Percentiles rank a stretch among this genome's conserved stretches.
Conservation (phyloP, 805 yeast genomes). For the Candida krabiensis region DNA sequence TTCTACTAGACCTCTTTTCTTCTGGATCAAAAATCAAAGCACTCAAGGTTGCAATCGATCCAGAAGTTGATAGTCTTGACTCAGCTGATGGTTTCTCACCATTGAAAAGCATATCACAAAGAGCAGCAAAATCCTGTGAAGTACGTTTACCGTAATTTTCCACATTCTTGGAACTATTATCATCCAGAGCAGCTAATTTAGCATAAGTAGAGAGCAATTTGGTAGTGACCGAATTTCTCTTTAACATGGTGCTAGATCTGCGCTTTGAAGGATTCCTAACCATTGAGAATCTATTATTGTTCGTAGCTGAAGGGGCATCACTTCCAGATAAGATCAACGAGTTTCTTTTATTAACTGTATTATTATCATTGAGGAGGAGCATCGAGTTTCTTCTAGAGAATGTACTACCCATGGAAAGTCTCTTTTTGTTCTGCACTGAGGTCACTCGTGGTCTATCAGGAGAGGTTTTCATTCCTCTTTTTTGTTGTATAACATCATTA, state of each 20-base stretch:
- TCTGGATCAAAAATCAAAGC: slow-evolving; percentile 39
- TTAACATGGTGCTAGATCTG: slow-evolving; percentile 31
- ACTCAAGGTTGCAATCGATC: slow-evolving; percentile 52
- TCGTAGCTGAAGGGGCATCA: slow-evolving; percentile 4
- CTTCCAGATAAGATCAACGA: slow-evolving; percentile 20
- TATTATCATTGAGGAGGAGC: slow-evolving; percentile 23
- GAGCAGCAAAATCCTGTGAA: slow-evolving; percentile 72
- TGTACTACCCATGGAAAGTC: slow-evolving; percentile 18
- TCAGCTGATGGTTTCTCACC: slow-evolving; percentile 48
- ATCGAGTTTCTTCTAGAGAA: slow-evolving; percentile 36
- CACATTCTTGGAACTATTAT: slow-evolving; percentile 66
- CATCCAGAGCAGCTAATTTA: slow-evolving; percentile 52
- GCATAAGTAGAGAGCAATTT: slow-evolving; percentile 73
- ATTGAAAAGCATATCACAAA: slow-evolving; percentile 75
- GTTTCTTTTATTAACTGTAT: slow-evolving; percentile 18
- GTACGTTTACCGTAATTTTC: slow-evolving; percentile 75
- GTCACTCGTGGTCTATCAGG: slow-evolving; percentile 7
- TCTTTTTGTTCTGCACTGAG: slow-evolving; percentile 9
- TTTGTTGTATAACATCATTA: slow-evolving; percentile 19
- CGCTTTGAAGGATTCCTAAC: slow-evolving; percentile 16
- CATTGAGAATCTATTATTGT: slow-evolving; percentile 12
- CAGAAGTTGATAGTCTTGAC: slow-evolving; percentile 29
- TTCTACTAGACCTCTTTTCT: slow-evolving; percentile 10
- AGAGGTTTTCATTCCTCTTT: slow-evolving; percentile 8
- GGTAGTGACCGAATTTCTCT: slow-evolving; percentile 72